Base-by-base conservation (phyloP, 345 rosid genomes). In the Balakata baccata region DNA sequence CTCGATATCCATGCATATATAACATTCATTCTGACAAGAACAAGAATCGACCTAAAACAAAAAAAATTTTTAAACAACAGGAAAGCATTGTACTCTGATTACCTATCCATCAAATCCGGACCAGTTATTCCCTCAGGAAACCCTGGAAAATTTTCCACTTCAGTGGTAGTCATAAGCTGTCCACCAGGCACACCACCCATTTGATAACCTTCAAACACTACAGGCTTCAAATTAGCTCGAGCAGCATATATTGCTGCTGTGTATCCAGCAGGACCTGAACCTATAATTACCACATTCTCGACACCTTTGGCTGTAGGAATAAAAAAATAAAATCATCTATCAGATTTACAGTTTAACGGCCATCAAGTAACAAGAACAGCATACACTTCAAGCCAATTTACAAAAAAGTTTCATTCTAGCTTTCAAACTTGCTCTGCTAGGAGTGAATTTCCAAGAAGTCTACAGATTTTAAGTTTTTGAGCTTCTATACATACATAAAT, bases 51-150 rank as follows among this genome's bases (percentile, higher is more conserved):
- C 9, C 7, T 64, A 3, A 39, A 18, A 14, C 2, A 54, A 38
- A 50, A 11, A 9, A 68, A 16, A 25, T 10, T 43, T 43, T 11
- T 51, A 11, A 34, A 50, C 56, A 37, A 22, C 17, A 1, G 63
- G 29, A 38, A 17, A 51, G 11, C 51, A 20, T 43, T n/a, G 20
- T 34, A 16, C 25, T 52, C 14, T 13, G 5, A 23, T 43, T 79
- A 94, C 99, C 84, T 94, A 69, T 94, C 98, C 99, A 94, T 94
- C 80, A 92, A 89, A 92, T 92, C 98, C 5, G 99, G 99, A 82
- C 99, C 99, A 12, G 96, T 92, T 54, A 94, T 86, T 61, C 99
- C 98, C n/a, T 92, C 99, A 0, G 99, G 99, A 70, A 94, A 94
- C 18, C 99, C 98, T 13, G 99, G 98, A 56, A 90, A 94, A 78